These are phyloP conservation scores for Leccinum disarticulatum DNA, from an alignment of 768 basidiomycete species.

Conservation along the genomic window DNA sequence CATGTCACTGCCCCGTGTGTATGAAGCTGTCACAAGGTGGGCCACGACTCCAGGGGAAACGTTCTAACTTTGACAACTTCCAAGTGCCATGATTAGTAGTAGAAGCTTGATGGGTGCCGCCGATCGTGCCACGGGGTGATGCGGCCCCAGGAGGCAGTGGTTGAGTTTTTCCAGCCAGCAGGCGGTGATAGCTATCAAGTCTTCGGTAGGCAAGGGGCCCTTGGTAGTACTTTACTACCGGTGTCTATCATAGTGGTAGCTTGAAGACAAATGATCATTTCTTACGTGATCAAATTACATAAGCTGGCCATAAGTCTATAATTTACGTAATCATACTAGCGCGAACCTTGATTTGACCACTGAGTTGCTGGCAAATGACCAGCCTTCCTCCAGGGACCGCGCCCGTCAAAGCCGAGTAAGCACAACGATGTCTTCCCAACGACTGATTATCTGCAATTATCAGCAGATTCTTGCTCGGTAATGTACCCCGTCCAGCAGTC, in stretches of 20 bases:
- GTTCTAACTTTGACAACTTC: neutral
- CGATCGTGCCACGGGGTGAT: neutral
- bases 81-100: neutral
- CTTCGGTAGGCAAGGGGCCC: no score
- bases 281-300: no score
- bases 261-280: no score
- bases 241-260: no score
- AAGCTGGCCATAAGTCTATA: no score
- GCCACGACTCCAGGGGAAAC: neutral
- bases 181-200: no score
- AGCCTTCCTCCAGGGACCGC: slow-evolving; percentile 44
- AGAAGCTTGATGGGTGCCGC: neutral
- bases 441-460: neutral
- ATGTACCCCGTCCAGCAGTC: slow-evolving; percentile 26
- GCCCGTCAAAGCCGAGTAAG: slow-evolving; percentile 53
- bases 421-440: neutral
- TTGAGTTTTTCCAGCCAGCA: no score
- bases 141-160: no score
- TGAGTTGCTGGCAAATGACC: neutral
- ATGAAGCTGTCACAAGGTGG: no score
- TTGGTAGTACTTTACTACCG: no score
- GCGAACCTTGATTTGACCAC: neutral
- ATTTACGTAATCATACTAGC: no score
- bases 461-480: slow-evolving; percentile 42
- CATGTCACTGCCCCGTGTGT: no score